These are phyloP conservation scores for Anthostomella pinea DNA, from an alignment of 2,329 filamentous ascomycete genomes.

Conservation along the genomic window DNA sequence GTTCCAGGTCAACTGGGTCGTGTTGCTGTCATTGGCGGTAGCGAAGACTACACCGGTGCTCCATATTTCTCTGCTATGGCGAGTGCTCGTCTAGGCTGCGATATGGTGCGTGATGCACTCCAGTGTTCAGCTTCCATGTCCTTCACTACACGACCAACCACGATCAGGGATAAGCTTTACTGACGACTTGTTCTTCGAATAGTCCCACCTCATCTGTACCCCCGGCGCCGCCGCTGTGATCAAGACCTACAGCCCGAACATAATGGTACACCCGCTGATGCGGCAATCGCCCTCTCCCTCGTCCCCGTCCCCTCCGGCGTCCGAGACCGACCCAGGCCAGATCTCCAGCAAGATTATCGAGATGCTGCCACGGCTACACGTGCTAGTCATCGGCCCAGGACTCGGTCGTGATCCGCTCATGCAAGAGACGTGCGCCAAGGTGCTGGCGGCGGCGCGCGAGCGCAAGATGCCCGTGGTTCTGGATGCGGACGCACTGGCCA, in stretches of 20 bases:
- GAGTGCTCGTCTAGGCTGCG: conserved; percentile 82
- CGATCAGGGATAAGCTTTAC: too few species aligned
- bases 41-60: conserved; percentile 93
- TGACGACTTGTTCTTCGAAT: too few species aligned
- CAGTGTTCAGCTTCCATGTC: too few species aligned
- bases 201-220: conserved; percentile 96
- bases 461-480: conserved; percentile 76
- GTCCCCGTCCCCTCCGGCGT: conserved; percentile 48
- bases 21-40: conserved; percentile 90
- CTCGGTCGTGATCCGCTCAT: conserved; percentile 87
- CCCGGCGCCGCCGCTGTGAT: conserved; percentile 83
- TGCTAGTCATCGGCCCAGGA: conserved; percentile 88
- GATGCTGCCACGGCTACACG: conserved; percentile 84
- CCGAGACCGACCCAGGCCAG: conserved; percentile 54
- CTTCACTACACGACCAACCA: too few species aligned
- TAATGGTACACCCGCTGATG: conserved; percentile 98
- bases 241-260: conserved; percentile 95
- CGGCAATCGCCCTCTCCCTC: conserved; percentile 61
- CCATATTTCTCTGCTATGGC: conserved; percentile 99
- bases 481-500: conserved; percentile 82
- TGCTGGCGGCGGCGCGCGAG: conserved; percentile 75
- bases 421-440: conserved; percentile 77
- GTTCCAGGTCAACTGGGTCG: conserved; percentile 79
- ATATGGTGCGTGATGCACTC: conserved; percentile 64
- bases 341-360: conserved; percentile 69